These are phyloP conservation scores for Leucocoprinus birnbaumii DNA, from an alignment of 768 basidiomycete species.

Conservation along the genomic window DNA sequence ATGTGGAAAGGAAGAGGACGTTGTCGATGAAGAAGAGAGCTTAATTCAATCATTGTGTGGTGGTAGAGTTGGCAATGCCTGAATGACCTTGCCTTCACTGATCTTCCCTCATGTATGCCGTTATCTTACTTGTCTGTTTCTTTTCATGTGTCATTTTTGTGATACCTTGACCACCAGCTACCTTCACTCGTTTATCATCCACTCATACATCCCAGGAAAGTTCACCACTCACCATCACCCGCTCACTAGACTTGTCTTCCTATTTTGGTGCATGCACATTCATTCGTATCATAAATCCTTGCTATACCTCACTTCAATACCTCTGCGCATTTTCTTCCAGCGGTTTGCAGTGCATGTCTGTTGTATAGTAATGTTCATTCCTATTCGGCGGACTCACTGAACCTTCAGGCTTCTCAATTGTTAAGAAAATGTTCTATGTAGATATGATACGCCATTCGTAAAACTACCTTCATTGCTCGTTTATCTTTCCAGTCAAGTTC, in stretches of 20 bases:
- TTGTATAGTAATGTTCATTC: neutral
- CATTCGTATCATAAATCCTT: neutral
- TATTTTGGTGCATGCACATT: neutral
- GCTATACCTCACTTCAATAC: neutral
- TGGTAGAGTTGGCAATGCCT: constrained; percentile 8
- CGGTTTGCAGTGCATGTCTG: neutral
- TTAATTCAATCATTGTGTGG: constrained; percentile 1
- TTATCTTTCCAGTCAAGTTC: too few relatives aligned
- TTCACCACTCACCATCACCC: too few relatives aligned
- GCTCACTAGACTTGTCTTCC: neutral
- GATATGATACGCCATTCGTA: too few relatives aligned
- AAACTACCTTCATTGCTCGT: too few relatives aligned
- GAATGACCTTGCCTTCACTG: constrained; percentile 4
- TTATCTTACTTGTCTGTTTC: neutral
- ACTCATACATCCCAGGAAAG: neutral
- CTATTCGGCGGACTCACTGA: neutral
- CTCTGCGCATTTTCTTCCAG: neutral
- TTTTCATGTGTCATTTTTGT: too few relatives aligned
- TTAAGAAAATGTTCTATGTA: neutral
- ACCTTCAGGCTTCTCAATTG: too few relatives aligned
- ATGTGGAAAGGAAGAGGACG: constrained; percentile 28
- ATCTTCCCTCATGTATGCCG: neutral
- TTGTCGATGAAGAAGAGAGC: constrained; percentile 10
- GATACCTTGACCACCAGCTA: too few relatives aligned
- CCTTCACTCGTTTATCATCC: neutral